These are phyloP conservation scores for Mollisia scopiformis DNA, from an alignment of 2,329 filamentous ascomycete species.

Conservation along the genomic window DNA sequence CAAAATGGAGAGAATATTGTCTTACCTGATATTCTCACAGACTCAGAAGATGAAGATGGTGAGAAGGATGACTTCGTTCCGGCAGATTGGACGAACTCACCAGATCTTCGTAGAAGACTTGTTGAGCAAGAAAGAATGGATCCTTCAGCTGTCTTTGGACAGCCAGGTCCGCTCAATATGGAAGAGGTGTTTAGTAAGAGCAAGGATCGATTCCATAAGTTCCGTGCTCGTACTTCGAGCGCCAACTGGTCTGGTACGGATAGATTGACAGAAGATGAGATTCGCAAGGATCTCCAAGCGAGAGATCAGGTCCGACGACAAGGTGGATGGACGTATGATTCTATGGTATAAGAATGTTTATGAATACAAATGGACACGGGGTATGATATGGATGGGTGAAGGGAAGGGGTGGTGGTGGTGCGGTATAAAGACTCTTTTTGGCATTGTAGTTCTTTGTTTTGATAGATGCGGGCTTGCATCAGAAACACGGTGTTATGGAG, in stretches of 20 bases:
- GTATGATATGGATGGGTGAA: background rate
- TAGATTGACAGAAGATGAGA: slow-evolving; percentile 83
- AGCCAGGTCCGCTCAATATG: slow-evolving; percentile 86
- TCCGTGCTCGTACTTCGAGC: slow-evolving; percentile 87
- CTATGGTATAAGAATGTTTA: slow-evolving; percentile 32
- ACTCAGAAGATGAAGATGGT: slow-evolving; percentile 86
- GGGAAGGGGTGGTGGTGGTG: background rate
- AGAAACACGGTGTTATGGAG: background rate
- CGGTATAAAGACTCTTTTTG: background rate
- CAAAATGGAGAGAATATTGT: slow-evolving; percentile 89
- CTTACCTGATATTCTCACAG: slow-evolving; percentile 92
- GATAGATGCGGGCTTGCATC: background rate
- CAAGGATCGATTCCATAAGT: slow-evolving; percentile 83
- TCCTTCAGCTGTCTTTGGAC: slow-evolving; percentile 84
- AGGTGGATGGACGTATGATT: slow-evolving; percentile 77
- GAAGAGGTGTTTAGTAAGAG: slow-evolving; percentile 95
- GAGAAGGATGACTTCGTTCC: slow-evolving; percentile 63
- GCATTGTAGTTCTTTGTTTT: background rate
- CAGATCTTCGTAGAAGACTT: slow-evolving; percentile 76
- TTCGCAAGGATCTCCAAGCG: slow-evolving; percentile 76
- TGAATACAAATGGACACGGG: background rate
- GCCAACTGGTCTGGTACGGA: slow-evolving; percentile 92
- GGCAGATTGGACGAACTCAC: slow-evolving; percentile 87
- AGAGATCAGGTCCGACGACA: slow-evolving; percentile 79
- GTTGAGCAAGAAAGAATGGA: slow-evolving; percentile 84